Percentiles rank a stretch among this genome's conserved stretches.
Evolutionary conservation across 2,329 filamentous ascomycete genomes (phyloP).

Genomic region (Ophiostoma ips): DNA sequence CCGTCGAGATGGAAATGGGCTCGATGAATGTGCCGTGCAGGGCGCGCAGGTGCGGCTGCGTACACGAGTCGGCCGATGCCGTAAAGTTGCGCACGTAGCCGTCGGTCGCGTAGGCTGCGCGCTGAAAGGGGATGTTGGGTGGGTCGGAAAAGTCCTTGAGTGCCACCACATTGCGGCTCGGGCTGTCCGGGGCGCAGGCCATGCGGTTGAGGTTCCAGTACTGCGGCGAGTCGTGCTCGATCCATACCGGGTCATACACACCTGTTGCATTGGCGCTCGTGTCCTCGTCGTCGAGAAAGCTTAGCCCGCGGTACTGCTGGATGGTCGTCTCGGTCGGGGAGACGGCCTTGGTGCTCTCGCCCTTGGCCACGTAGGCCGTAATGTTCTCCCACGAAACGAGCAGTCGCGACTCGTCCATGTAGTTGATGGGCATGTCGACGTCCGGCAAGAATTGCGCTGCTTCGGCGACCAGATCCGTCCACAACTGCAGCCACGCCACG

Average conservation of each 20-base stretch:
- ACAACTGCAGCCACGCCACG: conserved; percentile 33
- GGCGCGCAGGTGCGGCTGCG: conserved; percentile 32
- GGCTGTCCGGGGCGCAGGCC: conserved; percentile 42
- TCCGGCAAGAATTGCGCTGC: conserved; percentile 44
- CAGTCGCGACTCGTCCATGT: conserved; percentile 49
- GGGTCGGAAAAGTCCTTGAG: conserved; percentile 23
- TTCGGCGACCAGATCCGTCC: conserved; percentile 34
- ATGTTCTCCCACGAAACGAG: conserved; percentile 45
- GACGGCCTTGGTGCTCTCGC: conserved; percentile 30
- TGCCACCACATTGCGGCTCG: conserved; percentile 26
- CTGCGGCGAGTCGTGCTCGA: conserved; percentile 25
- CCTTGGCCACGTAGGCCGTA: conserved; percentile 33
- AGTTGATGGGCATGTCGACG: conserved; percentile 53
- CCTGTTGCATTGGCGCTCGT: conserved; percentile 12
- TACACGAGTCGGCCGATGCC: conserved; percentile 37
- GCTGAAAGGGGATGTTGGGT: conserved; percentile 14
- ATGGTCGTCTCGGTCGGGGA: conserved; percentile 29
- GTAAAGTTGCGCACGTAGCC: conserved; percentile 44
- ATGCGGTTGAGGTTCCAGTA: conserved; percentile 47
- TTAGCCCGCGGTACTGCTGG: conserved; percentile 28
- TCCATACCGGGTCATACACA: conserved; percentile 34
- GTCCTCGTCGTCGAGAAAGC: conserved; percentile 21
- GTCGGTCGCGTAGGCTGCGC: conserved; percentile 20
- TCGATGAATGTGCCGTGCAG: conserved; percentile 42
- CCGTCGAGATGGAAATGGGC: conserved; percentile 33